Evolutionary conservation across 192 early-diverging fungal genomes (phyloP).

Genomic region (Spizellomyces sp.): DNA sequence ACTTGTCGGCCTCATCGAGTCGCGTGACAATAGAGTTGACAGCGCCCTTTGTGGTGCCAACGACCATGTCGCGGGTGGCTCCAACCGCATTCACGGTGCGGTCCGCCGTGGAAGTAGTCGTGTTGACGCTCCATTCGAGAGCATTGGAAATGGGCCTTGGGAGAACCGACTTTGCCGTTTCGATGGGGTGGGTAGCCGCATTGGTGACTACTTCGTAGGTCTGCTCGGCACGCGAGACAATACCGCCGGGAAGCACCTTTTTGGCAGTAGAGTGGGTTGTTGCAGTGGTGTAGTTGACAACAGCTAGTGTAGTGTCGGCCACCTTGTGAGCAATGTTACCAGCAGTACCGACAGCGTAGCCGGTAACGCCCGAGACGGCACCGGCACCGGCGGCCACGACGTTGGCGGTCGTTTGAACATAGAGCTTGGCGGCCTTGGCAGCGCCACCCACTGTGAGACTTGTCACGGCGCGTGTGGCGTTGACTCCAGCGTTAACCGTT

Average conservation of each 20-base stretch:
- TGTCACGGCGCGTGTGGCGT: conserved; percentile 6
- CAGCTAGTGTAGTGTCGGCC: background rate
- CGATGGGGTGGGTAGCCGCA: conserved; percentile 10
- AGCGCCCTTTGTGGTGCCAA: conserved; percentile 7
- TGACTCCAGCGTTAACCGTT: conserved; percentile 8
- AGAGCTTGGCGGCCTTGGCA: conserved; percentile 14
- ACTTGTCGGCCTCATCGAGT: conserved; percentile 18
- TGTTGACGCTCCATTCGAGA: conserved; percentile 19
- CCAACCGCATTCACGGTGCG: conserved; percentile 9
- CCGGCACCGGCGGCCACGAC: conserved; percentile 16
- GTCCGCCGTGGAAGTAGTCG: conserved; percentile 8
- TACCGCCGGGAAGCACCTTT: background rate
- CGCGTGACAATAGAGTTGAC: background rate
- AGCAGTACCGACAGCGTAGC: conserved; percentile 14
- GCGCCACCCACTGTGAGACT: conserved; percentile 8
- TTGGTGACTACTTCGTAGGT: conserved; percentile 4
- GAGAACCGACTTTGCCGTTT: conserved; percentile 9
- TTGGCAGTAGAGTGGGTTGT: conserved; percentile 12
- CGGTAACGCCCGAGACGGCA: conserved; percentile 10
- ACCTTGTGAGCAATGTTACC: conserved; percentile 10
- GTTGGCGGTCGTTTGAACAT: conserved; percentile 12
- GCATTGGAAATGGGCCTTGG: background rate
- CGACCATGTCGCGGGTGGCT: conserved; percentile 11
- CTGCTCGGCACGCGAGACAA: conserved; percentile 12
- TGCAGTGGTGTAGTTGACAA: conserved; percentile 4